phyloP scores from a whole-genome alignment of 257 asterid species.

The Ilex aquifolium region DNA sequence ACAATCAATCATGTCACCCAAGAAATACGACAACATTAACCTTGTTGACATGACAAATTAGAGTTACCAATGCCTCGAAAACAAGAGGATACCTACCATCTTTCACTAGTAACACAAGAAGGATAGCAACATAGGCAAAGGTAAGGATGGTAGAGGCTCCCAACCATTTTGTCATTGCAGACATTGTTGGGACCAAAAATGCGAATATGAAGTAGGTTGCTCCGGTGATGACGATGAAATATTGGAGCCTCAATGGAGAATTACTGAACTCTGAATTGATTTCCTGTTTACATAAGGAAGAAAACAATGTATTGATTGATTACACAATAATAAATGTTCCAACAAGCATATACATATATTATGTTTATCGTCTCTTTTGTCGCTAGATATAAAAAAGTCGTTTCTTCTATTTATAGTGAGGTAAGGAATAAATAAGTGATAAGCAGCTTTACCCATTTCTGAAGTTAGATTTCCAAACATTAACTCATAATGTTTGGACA shows the following conservation, averaged over 20 bases:
- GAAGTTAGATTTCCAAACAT: too few relatives aligned
- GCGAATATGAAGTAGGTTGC: not conserved
- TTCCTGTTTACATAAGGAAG: not conserved
- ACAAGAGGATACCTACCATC: not conserved
- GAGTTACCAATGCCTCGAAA: not conserved
- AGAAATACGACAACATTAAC: not conserved
- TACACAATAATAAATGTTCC: not conserved
- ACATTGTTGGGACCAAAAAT: not conserved
- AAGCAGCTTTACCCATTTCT: too few relatives aligned
- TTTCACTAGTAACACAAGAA: not conserved
- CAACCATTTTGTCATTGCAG: not conserved
- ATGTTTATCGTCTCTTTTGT: not conserved
- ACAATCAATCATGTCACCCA: not conserved
- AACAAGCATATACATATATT: not conserved
- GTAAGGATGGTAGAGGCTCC: not conserved
- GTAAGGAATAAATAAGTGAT: too few relatives aligned
- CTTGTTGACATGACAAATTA: not conserved
- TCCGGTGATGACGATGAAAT: not conserved
- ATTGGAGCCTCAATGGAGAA: conserved; percentile 5
- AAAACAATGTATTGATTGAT: not conserved
- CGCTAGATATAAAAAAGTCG: not conserved
- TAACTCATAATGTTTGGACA: too few relatives aligned
- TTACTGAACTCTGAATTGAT: not conserved
- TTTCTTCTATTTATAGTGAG: too few relatives aligned
- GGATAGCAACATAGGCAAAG: not conserved